These are phyloP conservation scores for Saccharomycopsis fermentans DNA, from an alignment of 805 yeast genomes.

Conservation along the genomic window DNA sequence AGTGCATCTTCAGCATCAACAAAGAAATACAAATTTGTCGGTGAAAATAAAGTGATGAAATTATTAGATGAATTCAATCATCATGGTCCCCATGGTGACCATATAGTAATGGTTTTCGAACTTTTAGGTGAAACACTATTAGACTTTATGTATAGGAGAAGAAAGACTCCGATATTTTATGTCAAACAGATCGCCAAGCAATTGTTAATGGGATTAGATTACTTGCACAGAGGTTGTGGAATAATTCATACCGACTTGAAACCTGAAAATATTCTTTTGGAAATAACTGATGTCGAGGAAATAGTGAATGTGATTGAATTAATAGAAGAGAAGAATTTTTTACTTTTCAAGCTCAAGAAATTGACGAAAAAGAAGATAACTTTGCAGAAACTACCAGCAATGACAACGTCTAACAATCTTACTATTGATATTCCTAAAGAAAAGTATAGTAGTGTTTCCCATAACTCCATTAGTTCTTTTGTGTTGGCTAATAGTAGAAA, in stretches of 20 bases:
- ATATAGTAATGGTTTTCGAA: constrained; percentile 59
- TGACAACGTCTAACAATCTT: neutral
- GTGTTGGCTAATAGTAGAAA: neutral
- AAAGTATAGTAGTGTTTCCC: neutral
- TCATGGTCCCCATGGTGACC: constrained; percentile 52
- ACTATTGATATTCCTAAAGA: constrained; percentile 2
- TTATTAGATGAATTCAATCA: constrained; percentile 47
- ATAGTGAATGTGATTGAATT: constrained; percentile 31
- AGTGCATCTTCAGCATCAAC: constrained; percentile 19
- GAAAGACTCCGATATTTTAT: constrained; percentile 40
- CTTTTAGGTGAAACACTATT: constrained; percentile 52
- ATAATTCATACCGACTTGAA: constrained; percentile 67
- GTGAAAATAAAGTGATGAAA: constrained; percentile 42
- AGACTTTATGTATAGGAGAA: constrained; percentile 36
- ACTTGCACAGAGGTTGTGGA: constrained; percentile 51
- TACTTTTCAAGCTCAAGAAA: constrained; percentile 4
- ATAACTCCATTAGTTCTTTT: neutral
- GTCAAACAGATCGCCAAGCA: constrained; percentile 51
- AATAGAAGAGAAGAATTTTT: constrained; percentile 23
- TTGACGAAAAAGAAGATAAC: constrained; percentile 22
- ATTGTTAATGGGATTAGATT: constrained; percentile 44
- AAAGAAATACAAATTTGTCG: constrained; percentile 29
- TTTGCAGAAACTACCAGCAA: neutral
- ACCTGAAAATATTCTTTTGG: constrained; percentile 59
- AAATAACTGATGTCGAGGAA: constrained; percentile 43